Evolutionary conservation across 75 land plant species (phyloP).

Genomic region (Azolla pinnata): DNA sequence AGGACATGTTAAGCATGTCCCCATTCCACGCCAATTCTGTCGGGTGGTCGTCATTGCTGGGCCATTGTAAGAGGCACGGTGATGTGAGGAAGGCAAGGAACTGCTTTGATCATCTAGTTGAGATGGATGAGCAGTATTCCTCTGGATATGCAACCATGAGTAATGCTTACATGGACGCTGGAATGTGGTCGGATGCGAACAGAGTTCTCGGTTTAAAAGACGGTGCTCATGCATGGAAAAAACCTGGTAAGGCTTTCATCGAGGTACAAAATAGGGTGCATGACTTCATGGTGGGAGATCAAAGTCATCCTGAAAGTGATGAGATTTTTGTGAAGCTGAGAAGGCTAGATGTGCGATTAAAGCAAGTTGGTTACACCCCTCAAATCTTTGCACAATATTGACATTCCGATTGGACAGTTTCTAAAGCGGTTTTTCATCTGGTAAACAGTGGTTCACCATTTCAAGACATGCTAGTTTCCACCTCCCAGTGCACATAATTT

Average conservation of each 20-base stretch:
- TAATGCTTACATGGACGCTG: slow-evolving; percentile 26
- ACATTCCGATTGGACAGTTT: no score
- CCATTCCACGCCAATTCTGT: slow-evolving; percentile 34
- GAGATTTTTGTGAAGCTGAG: slow-evolving; percentile 33
- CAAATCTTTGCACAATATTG: no score
- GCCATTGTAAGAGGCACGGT: slow-evolving; percentile 31
- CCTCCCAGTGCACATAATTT: no score
- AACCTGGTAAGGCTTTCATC: slow-evolving; percentile 30
- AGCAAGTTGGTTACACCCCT: no score
- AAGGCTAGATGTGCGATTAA: slow-evolving; percentile 23
- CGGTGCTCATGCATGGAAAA: slow-evolving; percentile 27
- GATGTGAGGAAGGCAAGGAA: slow-evolving; percentile 29
- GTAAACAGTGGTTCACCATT: no score
- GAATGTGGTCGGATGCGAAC: slow-evolving; percentile 26
- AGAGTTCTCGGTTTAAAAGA: slow-evolving; percentile 22
- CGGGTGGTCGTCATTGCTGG: slow-evolving; percentile 30
- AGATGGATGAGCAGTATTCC: slow-evolving; percentile 22
- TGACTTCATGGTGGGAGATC: slow-evolving; percentile 45
- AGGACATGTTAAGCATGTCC: slow-evolving; percentile 28
- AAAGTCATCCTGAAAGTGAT: slow-evolving; percentile 12
- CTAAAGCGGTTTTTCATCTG: no score
- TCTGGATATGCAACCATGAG: slow-evolving; percentile 40
- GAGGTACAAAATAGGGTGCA: slow-evolving; percentile 30
- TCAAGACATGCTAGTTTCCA: no score
- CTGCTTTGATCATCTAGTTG: slow-evolving; percentile 19